These are phyloP conservation scores for Pseudonitzschia pungens DNA, from an alignment of 108 stramenopile genomes.

Conservation along the genomic window DNA sequence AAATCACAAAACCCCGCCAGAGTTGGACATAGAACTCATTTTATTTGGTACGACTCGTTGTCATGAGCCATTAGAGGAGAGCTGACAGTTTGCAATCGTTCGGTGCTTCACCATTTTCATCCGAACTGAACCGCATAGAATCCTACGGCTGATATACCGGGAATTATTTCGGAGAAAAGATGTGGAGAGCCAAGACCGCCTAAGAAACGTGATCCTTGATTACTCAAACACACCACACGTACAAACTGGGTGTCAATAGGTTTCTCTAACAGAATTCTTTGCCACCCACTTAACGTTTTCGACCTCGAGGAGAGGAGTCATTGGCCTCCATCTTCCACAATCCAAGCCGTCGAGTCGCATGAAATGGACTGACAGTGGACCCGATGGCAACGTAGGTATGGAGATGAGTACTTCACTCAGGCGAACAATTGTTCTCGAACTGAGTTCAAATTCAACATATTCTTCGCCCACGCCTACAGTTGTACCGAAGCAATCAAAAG, in stretches of 20 bases:
- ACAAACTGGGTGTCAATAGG: slow-evolving; percentile 23
- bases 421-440: slow-evolving; percentile 13
- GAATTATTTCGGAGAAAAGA: not conserved
- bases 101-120: not conserved
- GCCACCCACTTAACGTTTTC: slow-evolving; percentile 30
- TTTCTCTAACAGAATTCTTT: slow-evolving; percentile 13
- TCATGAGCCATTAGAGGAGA: no score
- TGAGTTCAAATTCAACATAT: slow-evolving; percentile 32
- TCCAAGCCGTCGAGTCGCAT: slow-evolving; percentile 22
- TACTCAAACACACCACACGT: slow-evolving; percentile 29
- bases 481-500: no score
- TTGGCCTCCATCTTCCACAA: slow-evolving; percentile 4
- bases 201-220: slow-evolving; percentile 22
- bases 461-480: slow-evolving; percentile 16
- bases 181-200: not conserved
- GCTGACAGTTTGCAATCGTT: not conserved
- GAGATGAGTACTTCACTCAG: slow-evolving; percentile 16
- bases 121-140: slow-evolving; percentile 1
- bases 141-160: not conserved
- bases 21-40: not conserved
- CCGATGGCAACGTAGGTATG: slow-evolving; percentile 28
- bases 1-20: no score
- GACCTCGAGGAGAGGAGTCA: slow-evolving; percentile 23
- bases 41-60: no score
- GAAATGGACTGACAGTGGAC: slow-evolving; percentile 22